Percentiles rank a stretch among this genome's conserved stretches.
Evolutionary conservation across 345 rosid genomes (phyloP).

Genomic region (Chamaenerion angustifolium): DNA sequence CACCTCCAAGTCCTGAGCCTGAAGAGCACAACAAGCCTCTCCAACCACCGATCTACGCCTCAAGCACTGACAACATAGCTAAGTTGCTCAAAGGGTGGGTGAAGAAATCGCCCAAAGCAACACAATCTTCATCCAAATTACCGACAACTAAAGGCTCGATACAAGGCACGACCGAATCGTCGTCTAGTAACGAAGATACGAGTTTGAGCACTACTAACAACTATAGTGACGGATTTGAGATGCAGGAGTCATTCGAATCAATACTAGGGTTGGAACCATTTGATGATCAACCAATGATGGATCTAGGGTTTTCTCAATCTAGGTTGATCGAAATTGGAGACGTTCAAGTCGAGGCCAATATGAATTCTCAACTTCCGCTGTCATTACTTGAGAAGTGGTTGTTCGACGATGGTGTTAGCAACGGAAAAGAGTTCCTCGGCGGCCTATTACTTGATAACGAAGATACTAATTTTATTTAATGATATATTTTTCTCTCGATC

Average conservation of each 20-base stretch:
- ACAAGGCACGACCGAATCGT: slow-evolving; percentile 4
- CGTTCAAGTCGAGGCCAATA: slow-evolving; percentile 12
- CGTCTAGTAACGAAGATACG: neutral
- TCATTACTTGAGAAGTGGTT: slow-evolving; percentile 25
- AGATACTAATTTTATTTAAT: slow-evolving; percentile 2
- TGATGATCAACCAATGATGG: slow-evolving; percentile 13
- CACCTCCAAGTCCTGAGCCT: neutral
- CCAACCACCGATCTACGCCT: slow-evolving; percentile 14
- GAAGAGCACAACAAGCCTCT: neutral
- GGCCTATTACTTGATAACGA: slow-evolving; percentile 11
- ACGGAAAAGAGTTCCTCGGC: slow-evolving; percentile 4
- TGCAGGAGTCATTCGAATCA: slow-evolving; percentile 10
- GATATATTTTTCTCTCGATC: no score
- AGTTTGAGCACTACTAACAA: neutral
- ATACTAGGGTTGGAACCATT: slow-evolving; percentile 10
- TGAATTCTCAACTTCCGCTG: slow-evolving; percentile 5
- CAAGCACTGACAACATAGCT: slow-evolving; percentile 27
- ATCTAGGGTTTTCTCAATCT: slow-evolving; percentile 8
- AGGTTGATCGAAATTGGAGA: slow-evolving; percentile 11
- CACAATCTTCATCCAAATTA: neutral
- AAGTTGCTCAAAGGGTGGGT: slow-evolving; percentile 25
- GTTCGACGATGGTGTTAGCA: slow-evolving; percentile 8
- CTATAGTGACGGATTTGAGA: slow-evolving; percentile 4
- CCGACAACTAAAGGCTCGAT: no score
- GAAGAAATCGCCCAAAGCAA: slow-evolving; percentile 6